Evolutionary conservation across 352 stramenopile genomes (phyloP), one percentile per base, ranked within the genome.

Genomic region (Elongisporangium senticosum): DNA sequence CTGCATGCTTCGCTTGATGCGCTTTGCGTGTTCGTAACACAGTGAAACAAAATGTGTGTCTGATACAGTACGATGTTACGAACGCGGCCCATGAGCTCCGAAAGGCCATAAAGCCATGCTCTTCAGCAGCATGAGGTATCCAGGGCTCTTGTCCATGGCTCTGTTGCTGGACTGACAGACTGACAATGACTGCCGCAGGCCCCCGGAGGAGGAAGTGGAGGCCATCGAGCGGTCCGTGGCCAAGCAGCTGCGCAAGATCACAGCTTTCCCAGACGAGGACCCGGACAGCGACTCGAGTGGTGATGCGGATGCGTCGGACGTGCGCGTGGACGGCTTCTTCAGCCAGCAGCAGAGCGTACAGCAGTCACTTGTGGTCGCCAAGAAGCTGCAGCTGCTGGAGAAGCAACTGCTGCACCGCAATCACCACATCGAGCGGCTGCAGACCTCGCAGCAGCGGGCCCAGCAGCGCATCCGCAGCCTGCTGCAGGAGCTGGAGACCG

Each of bases 301-400:
- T 15, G 37, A 22, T 48, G 22, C 11, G 6, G 39, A 56, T 8
- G 50, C 48, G 26, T 17, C 21, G 48, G 47, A 24, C 14, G 57
- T 61, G 15, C 50, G 55, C 11, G 55, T 74, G 2, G 24, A 53
- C 2, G 69, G 67, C 3, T 87, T 87, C 48, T 39, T 79, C 51
- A 74, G 75, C 59, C 75, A 79, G 51, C 70, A 81, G 51, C 67
- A 65, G 4, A 62, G 70, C 21, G 77, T 77, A 15, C 67, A 74
- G 39, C 66, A 81, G 26, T 65, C 56, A 15, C 39, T 84, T 7
- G 63, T 88, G 28, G 33, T 43, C 11, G 62, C 61, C 26, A 87
- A 87, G 62, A 83, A 84, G 48, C 61, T 90, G 7, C 63, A 74
- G 23, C 39, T 87, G 28, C 62, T 80, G 53, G 72, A 84, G 39